Evolutionary conservation across 306 rosid species (phyloP).

Genomic region (Trifolium repens): DNA sequence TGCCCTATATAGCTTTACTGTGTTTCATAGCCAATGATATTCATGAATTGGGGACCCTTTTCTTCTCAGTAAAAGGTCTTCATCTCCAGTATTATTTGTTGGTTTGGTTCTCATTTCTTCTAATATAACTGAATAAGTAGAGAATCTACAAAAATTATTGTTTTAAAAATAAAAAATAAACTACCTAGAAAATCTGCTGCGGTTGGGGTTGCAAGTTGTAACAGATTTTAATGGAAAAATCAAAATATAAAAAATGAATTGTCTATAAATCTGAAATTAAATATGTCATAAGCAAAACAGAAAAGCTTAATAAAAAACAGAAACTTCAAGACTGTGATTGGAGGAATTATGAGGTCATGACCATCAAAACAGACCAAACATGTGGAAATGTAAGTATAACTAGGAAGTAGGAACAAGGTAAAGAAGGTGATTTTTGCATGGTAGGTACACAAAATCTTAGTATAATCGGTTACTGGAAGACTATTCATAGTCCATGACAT

Average conservation of each 20-base stretch:
- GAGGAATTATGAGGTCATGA: constrained; percentile 2
- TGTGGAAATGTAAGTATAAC: neutral
- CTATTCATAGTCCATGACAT: constrained; percentile 29
- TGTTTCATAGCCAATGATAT: constrained; percentile 8
- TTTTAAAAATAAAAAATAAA: neutral
- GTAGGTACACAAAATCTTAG: neutral
- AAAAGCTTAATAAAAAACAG: neutral
- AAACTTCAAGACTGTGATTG: neutral
- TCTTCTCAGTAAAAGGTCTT: neutral
- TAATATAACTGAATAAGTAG: neutral
- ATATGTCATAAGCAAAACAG: neutral
- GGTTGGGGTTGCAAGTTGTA: neutral
- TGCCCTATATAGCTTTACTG: neutral
- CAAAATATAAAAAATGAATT: neutral
- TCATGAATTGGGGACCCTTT: neutral
- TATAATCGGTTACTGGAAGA: constrained; percentile 1
- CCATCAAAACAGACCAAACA: neutral
- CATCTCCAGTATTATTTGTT: neutral
- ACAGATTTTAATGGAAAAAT: neutral
- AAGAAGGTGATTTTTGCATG: neutral
- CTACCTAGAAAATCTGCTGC: neutral
- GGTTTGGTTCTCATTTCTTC: neutral
- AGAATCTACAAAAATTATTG: neutral
- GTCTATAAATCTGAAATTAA: neutral
- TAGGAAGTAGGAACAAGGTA: neutral